Percentiles rank a stretch among this genome's conserved stretches.
Conservation (phyloP, 2,329 filamentous ascomycete species). For the Bertia moriformis region DNA sequence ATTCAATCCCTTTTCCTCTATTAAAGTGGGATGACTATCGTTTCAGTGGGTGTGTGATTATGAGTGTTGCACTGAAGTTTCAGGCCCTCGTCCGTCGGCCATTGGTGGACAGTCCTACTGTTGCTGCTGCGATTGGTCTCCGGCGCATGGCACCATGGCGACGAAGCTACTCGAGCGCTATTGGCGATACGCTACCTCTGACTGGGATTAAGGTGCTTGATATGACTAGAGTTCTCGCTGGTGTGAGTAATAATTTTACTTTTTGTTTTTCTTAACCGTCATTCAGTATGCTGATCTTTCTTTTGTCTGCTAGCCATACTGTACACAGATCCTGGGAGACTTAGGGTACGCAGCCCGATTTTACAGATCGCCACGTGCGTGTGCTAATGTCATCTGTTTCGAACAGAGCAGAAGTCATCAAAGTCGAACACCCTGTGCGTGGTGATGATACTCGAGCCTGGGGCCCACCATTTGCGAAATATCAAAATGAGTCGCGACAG, state of each 20-base stretch:
- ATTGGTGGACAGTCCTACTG: too few relatives aligned
- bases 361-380: too few relatives aligned
- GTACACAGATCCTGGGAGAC: conserved; percentile 90
- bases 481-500: conserved; percentile 43
- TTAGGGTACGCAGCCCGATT: conserved; percentile 72
- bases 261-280: conserved; percentile 5
- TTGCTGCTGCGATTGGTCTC: background rate
- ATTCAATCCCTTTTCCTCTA: too few relatives aligned
- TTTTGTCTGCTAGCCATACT: conserved; percentile 59
- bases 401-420: conserved; percentile 80
- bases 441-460: conserved; percentile 92
- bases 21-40: too few relatives aligned
- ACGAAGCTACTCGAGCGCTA: background rate
- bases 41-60: too few relatives aligned
- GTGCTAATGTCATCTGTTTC: conserved; percentile 13
- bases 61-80: background rate
- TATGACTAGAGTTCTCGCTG: conserved; percentile 90
- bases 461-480: conserved; percentile 85
- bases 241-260: conserved; percentile 41
- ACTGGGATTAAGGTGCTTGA: conserved; percentile 81
- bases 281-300: conserved; percentile 1
- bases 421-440: conserved; percentile 81
- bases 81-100: background rate
- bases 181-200: conserved; percentile 41
- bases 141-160: background rate